phyloP scores from a whole-genome alignment of 2,329 filamentous ascomycete species.

The Diaporthe nobilis region DNA sequence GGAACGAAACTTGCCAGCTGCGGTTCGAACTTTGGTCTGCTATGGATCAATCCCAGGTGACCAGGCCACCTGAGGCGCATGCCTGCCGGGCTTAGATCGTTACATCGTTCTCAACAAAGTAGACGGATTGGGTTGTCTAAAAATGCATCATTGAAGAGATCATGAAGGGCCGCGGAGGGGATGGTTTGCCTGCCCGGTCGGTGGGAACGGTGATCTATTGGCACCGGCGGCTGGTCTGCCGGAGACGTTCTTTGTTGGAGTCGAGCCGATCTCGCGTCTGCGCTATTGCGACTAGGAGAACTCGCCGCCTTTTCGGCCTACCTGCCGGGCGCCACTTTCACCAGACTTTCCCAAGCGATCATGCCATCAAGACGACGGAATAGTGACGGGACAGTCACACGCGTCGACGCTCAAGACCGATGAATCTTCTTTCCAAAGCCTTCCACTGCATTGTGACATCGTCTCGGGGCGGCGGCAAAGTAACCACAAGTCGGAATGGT shows the following conservation, averaged over 20 bases:
- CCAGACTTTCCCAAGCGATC: conserved; percentile 5
- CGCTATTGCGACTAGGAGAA: conserved; percentile 17
- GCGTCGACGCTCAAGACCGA: background rate
- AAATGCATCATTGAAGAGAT: background rate
- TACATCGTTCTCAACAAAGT: conserved; percentile 23
- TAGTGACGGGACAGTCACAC: conserved; percentile 22
- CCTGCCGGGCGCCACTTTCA: conserved; percentile 4
- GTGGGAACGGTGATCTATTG: conserved; percentile 17
- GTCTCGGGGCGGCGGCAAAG: conserved; percentile 7
- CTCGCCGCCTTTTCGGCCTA: conserved; percentile 32
- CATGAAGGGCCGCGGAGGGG: conserved; percentile 13
- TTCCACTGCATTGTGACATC: conserved; percentile 15
- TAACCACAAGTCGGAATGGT: background rate
- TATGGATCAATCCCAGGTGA: conserved; percentile 1
- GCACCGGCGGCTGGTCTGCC: conserved; percentile 22
- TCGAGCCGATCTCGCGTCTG: conserved; percentile 32
- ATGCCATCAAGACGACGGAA: conserved; percentile 33
- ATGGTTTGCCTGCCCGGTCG: conserved; percentile 25
- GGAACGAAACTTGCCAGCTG: conserved; percentile 13
- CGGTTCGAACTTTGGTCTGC: conserved; percentile 8
- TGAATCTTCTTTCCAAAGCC: background rate
- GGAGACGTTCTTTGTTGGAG: conserved; percentile 26
- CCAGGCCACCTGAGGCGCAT: conserved; percentile 28
- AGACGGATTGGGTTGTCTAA: conserved; percentile 3
- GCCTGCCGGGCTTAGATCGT: conserved; percentile 33